phyloP scores from a whole-genome alignment of 805 yeast species.

The Wickerhamiella sorbophila region DNA sequence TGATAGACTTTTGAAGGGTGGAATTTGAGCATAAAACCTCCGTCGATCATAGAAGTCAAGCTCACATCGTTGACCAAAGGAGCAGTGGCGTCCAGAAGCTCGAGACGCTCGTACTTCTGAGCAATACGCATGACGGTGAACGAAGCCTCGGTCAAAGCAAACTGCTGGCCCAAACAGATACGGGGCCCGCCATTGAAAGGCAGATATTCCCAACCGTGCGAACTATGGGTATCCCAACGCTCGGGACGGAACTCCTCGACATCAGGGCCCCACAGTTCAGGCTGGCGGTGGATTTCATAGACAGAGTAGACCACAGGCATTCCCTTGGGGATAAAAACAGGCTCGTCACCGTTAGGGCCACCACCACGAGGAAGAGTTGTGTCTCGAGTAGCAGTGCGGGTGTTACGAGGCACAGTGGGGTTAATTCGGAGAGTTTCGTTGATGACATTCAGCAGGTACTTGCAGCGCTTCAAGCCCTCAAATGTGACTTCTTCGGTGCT shows the following conservation, averaged over 20 bases:
- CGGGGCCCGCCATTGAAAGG: conserved; percentile 40
- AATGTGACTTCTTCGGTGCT: conserved; percentile 20
- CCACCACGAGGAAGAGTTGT: conserved; percentile 40
- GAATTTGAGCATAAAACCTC: neutral
- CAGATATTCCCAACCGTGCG: conserved; percentile 31
- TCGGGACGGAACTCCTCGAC: conserved; percentile 32
- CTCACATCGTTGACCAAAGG: neutral
- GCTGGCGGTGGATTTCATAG: conserved; percentile 30
- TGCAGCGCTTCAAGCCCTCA: conserved; percentile 31
- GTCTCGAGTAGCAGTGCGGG: conserved; percentile 29
- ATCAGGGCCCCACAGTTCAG: conserved; percentile 30
- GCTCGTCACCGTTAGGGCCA: conserved; percentile 26
- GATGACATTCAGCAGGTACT: conserved; percentile 30
- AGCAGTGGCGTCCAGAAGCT: neutral
- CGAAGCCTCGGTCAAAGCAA: conserved; percentile 35
- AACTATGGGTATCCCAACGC: conserved; percentile 29
- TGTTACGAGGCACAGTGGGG: conserved; percentile 35
- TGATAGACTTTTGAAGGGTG: neutral
- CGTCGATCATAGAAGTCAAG: neutral
- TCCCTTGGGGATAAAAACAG: conserved; percentile 31
- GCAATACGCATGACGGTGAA: conserved; percentile 29
- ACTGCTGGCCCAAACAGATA: conserved; percentile 37
- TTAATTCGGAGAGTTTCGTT: conserved; percentile 34
- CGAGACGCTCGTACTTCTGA: conserved; percentile 19
- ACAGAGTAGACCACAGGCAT: conserved; percentile 26